Conservation (phyloP, 371 early-diverging fungal genomes). For the Rhizopus delemar region DNA sequence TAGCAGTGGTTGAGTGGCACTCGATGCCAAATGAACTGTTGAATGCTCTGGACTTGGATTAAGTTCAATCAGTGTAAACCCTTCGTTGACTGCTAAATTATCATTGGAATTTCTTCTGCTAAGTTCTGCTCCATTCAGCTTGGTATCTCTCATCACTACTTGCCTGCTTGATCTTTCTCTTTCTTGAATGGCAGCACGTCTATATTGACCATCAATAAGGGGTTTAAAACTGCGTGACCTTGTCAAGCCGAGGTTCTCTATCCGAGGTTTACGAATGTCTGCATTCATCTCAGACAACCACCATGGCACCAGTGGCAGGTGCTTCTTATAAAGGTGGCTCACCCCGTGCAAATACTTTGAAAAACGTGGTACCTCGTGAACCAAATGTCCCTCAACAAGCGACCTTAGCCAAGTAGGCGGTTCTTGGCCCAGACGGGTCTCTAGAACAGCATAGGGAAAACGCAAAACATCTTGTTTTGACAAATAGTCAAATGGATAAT, state of each 20-base stretch:
- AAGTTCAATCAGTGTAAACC: slow-evolving; percentile 21
- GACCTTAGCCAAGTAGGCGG: slow-evolving; percentile 95
- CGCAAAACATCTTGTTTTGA: slow-evolving; percentile 63
- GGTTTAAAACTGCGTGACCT: slow-evolving; percentile 53
- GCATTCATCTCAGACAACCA: slow-evolving; percentile 59
- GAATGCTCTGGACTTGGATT: slow-evolving; percentile 2
- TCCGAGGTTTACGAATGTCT: slow-evolving; percentile 60
- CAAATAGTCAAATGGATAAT: slow-evolving; percentile 85
- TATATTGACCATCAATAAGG: slow-evolving; percentile 48
- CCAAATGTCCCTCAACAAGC: slow-evolving; percentile 84
- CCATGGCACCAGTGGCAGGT: slow-evolving; percentile 41
- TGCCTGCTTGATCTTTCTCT: slow-evolving; percentile 15
- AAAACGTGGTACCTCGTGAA: slow-evolving; percentile 97
- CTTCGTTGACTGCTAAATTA: neutral
- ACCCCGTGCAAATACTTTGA: slow-evolving; percentile 98
- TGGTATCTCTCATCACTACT: slow-evolving; percentile 5
- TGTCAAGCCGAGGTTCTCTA: slow-evolving; percentile 44
- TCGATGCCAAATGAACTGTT: neutral
- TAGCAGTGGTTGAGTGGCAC: neutral
- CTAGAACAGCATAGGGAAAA: slow-evolving; percentile 52
- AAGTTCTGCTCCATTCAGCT: slow-evolving; percentile 8
- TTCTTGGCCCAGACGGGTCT: slow-evolving; percentile 76
- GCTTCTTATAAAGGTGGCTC: slow-evolving; percentile 38
- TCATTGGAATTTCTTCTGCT: slow-evolving; percentile 15
- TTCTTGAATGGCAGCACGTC: slow-evolving; percentile 43